These are phyloP conservation scores for Amanita brunnescens DNA, from an alignment of 768 basidiomycete genomes.

Conservation along the genomic window DNA sequence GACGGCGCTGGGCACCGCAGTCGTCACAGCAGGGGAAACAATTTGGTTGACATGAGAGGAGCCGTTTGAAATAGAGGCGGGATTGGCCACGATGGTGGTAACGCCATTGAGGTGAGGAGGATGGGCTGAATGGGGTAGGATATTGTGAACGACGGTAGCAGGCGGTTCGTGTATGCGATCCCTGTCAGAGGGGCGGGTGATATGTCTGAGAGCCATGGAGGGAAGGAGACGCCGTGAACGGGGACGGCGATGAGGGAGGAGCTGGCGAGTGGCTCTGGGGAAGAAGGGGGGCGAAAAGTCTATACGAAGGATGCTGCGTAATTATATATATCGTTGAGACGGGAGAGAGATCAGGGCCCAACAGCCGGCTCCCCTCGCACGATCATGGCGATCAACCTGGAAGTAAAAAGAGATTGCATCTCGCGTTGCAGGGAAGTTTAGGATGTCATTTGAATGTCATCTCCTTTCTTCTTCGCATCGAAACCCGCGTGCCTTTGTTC, in stretches of 20 bases:
- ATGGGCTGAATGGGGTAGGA: conserved; percentile 30
- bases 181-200: conserved; percentile 49
- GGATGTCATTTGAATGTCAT: conserved; percentile 36
- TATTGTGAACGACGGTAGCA: conserved; percentile 20
- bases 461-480: conserved; percentile 26
- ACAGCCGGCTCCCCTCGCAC: conserved; percentile 43
- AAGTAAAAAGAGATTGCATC: conserved; percentile 34
- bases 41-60: conserved; percentile 30
- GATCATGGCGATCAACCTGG: conserved; percentile 58
- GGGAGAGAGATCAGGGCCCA: conserved; percentile 34
- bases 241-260: conserved; percentile 19
- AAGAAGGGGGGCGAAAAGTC: conserved; percentile 41
- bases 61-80: conserved; percentile 35
- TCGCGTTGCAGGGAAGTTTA: conserved; percentile 32
- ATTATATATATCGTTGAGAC: conserved; percentile 49
- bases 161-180: conserved; percentile 59
- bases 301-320: conserved; percentile 31
- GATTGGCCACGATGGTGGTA: conserved; percentile 34
- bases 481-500: conserved; percentile 53
- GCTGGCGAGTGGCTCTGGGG: conserved; percentile 13
- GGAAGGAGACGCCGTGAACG: conserved; percentile 18
- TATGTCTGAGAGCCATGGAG: conserved; percentile 53
- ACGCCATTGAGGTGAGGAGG: conserved; percentile 48
- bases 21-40: conserved; percentile 38
- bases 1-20: conserved; percentile 24